phyloP scores from a whole-genome alignment of 2,329 filamentous ascomycete genomes.

The Stagonosporopsis tanaceti region DNA sequence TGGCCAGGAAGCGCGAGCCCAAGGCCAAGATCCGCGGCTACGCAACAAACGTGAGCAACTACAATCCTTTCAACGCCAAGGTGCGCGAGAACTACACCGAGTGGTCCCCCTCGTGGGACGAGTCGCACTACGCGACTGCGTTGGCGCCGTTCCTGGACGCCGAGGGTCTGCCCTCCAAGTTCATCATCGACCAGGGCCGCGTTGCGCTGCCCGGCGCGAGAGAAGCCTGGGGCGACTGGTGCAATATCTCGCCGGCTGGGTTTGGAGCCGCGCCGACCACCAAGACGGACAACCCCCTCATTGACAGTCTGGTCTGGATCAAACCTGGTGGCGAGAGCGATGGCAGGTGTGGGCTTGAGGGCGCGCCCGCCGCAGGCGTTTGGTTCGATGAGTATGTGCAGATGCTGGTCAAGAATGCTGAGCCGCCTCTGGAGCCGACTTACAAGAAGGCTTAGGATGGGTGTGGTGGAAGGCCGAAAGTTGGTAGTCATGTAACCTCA shows the following conservation, averaged over 20 bases:
- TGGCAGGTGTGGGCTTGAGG: conserved; percentile 34
- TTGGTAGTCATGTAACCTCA: too few relatives aligned
- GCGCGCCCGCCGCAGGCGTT: conserved; percentile 36
- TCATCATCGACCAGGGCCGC: conserved; percentile 42
- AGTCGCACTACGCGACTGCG: conserved; percentile 35
- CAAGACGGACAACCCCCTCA: conserved; percentile 32
- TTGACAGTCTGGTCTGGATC: conserved; percentile 43
- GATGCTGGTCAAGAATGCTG: conserved; percentile 39
- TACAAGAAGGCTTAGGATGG: conserved; percentile 21
- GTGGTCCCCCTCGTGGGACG: conserved; percentile 34
- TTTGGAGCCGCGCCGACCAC: conserved; percentile 31
- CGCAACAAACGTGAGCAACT: conserved; percentile 40
- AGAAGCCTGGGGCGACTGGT: conserved; percentile 42
- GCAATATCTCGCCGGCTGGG: conserved; percentile 36
- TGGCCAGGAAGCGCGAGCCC: conserved; percentile 35
- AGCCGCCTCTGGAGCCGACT: conserved; percentile 33
- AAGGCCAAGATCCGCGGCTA: conserved; percentile 37
- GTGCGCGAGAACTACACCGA: conserved; percentile 38
- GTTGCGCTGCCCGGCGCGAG: conserved; percentile 34
- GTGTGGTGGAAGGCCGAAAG: too few relatives aligned
- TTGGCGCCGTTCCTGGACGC: conserved; percentile 32
- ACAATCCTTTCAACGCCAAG: conserved; percentile 37
- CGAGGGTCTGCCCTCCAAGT: conserved; percentile 35
- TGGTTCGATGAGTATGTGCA: conserved; percentile 43
- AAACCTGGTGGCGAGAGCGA: conserved; percentile 44